A percentile compares a stretch with the other conserved stretches of the same genome.
phyloP scores from a whole-genome alignment of 2,329 filamentous ascomycete species.

The Neopestalotiopsis clavispora region DNA sequence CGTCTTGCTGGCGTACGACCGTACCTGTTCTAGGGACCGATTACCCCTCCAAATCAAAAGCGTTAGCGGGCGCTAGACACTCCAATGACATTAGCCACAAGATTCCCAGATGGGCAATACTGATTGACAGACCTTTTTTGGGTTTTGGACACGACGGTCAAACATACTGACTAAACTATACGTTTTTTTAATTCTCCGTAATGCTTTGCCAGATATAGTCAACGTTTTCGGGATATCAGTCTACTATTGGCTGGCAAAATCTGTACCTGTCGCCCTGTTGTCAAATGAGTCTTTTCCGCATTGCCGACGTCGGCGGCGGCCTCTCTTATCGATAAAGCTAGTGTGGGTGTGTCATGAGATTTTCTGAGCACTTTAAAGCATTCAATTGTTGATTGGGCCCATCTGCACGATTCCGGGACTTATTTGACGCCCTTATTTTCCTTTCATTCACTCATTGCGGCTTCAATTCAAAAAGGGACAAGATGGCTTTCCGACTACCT shows the following conservation, averaged over 20 bases:
- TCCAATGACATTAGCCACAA: not conserved
- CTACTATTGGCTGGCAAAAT: not conserved
- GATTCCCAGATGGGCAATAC: not conserved
- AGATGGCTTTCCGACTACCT: slow-evolving; percentile 33
- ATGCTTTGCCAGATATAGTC: slow-evolving; percentile 1
- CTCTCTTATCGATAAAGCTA: slow-evolving; percentile 15
- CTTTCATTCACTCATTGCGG: not conserved
- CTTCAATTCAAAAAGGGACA: not conserved
- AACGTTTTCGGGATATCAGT: not conserved
- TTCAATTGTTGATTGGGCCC: not conserved
- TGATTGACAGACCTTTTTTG: not conserved
- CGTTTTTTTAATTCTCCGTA: not conserved
- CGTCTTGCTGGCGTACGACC: no score
- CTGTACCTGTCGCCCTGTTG: not conserved
- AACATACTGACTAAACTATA: not conserved
- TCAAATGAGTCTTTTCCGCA: not conserved
- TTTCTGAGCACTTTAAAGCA: slow-evolving; percentile 3
- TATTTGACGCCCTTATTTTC: no score
- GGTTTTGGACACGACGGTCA: not conserved
- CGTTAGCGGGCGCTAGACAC: not conserved
- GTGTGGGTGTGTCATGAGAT: slow-evolving; percentile 1
- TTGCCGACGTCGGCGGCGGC: slow-evolving; percentile 14
- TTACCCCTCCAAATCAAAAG: not conserved
- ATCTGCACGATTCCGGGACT: not conserved
- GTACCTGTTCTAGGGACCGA: no score